These are phyloP conservation scores for Scedosporium boydii DNA, from an alignment of 2,329 filamentous ascomycete species.

Conservation along the genomic window DNA sequence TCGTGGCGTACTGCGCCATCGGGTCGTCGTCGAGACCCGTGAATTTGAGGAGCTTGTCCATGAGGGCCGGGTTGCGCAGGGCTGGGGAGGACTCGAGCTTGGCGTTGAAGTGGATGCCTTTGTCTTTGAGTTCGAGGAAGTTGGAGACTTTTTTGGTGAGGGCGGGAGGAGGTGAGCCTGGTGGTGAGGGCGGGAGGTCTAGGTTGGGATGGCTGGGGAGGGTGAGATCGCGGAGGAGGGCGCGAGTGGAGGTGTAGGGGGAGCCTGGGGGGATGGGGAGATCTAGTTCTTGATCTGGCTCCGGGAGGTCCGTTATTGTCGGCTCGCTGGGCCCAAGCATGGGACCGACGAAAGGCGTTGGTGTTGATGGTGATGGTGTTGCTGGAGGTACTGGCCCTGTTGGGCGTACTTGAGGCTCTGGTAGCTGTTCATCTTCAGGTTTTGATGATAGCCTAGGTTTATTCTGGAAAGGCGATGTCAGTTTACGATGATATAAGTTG, in stretches of 20 bases:
- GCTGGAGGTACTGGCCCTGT: not conserved
- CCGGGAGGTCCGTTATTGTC: constrained; percentile 5
- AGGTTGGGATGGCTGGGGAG: constrained; percentile 64
- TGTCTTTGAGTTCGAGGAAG: constrained; percentile 69
- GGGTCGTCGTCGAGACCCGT: constrained; percentile 31
- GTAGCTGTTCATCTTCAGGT: not conserved
- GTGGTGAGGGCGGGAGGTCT: constrained; percentile 65
- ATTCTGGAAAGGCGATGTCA: not conserved
- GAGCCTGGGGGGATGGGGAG: constrained; percentile 38
- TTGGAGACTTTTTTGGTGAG: constrained; percentile 60
- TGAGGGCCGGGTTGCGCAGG: constrained; percentile 61
- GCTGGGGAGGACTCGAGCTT: constrained; percentile 58
- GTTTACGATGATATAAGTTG: not conserved
- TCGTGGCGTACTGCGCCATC: constrained; percentile 56
- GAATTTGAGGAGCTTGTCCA: constrained; percentile 64
- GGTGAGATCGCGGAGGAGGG: constrained; percentile 61
- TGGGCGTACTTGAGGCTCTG: not conserved
- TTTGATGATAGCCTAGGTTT: not conserved
- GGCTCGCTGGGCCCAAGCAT: constrained; percentile 6
- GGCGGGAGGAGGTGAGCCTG: constrained; percentile 42
- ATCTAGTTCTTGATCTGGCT: constrained; percentile 12
- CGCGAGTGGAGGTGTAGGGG: constrained; percentile 57
- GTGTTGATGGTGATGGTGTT: not conserved
- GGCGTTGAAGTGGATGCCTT: constrained; percentile 69
- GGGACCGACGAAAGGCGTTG: constrained; percentile 9